phyloP scores from a whole-genome alignment of 1,284 basidiomycete genomes.

The Trichosporon inkin region DNA sequence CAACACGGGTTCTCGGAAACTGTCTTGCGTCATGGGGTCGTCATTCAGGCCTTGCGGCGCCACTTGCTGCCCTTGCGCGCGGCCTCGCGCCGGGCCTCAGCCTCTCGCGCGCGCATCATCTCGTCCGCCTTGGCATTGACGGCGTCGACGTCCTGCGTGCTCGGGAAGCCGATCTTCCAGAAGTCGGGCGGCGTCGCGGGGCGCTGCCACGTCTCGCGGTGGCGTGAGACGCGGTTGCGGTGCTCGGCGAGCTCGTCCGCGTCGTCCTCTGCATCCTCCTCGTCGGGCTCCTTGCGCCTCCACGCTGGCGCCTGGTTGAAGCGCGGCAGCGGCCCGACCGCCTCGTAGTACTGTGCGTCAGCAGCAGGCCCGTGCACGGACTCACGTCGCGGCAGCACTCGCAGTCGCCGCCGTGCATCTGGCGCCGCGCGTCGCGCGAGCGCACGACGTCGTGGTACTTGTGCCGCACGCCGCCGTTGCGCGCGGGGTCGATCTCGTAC shows the following conservation, averaged over 20 bases:
- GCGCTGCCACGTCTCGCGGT: constrained; percentile 63
- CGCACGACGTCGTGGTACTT: constrained; percentile 75
- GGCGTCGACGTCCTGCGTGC: constrained; percentile 68
- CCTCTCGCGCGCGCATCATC: constrained; percentile 57
- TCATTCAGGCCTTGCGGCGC: constrained; percentile 29
- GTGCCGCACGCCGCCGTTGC: constrained; percentile 63
- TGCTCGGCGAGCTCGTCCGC: constrained; percentile 55
- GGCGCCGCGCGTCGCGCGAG: constrained; percentile 60
- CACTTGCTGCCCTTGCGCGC: constrained; percentile 45
- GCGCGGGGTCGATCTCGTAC: constrained; percentile 63
- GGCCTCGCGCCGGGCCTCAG: constrained; percentile 53
- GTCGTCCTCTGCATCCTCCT: constrained; percentile 21
- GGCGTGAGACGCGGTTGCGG: constrained; percentile 70
- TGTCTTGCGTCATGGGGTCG: not conserved
- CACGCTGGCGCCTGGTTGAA: constrained; percentile 65
- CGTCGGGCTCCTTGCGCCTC: constrained; percentile 39
- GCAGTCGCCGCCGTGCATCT: constrained; percentile 73
- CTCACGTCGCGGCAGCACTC: constrained; percentile 75
- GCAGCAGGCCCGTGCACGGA: constrained; percentile 16
- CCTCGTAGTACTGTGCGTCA: constrained; percentile 67
- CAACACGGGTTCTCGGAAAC: not conserved
- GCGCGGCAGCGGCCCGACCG: constrained; percentile 64
- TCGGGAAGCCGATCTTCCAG: constrained; percentile 75
- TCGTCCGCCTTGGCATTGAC: constrained; percentile 69
- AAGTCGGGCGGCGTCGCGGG: constrained; percentile 76